Conservation (phyloP, 2,329 filamentous ascomycete species). For the Neurospora sp. region DNA sequence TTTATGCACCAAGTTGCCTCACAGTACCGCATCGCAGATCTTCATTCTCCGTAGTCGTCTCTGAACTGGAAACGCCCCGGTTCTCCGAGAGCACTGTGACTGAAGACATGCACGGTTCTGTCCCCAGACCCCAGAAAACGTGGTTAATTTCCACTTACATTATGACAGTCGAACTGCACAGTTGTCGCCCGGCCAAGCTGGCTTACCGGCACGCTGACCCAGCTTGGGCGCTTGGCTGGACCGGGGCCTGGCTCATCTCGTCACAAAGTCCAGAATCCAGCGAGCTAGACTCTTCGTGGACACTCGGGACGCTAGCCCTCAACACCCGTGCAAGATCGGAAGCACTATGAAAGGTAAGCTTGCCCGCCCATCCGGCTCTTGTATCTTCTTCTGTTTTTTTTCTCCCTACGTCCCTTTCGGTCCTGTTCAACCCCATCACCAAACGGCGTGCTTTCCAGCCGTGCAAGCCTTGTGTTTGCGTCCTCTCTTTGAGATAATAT, state of each 20-base stretch:
- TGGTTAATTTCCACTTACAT: neutral
- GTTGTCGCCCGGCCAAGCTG: neutral
- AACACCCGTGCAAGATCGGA: neutral
- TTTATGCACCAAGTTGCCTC: neutral
- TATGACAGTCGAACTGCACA: neutral
- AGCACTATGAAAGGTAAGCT: constrained; percentile 11
- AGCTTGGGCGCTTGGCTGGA: too few species aligned
- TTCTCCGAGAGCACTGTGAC: neutral
- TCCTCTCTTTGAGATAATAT: constrained; percentile 23
- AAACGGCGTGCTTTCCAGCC: constrained; percentile 19
- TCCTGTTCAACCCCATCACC: constrained; percentile 16
- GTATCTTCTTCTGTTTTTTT: constrained; percentile 4
- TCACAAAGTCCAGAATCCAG: neutral
- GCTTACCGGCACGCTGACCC: too few species aligned
- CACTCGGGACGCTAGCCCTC: neutral
- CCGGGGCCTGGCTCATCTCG: neutral
- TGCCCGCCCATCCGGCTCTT: constrained; percentile 5
- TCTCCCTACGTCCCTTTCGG: constrained; percentile 8
- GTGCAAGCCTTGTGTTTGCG: constrained; percentile 25
- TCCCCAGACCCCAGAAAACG: neutral
- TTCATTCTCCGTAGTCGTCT: neutral
- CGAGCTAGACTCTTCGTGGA: neutral
- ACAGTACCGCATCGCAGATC: neutral
- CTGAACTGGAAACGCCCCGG: neutral
- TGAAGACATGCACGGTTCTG: neutral